A percentile compares a stretch with the other conserved stretches of the same genome.
phyloP scores from a whole-genome alignment of 345 rosid genomes.

The Excoecaria agallocha region DNA sequence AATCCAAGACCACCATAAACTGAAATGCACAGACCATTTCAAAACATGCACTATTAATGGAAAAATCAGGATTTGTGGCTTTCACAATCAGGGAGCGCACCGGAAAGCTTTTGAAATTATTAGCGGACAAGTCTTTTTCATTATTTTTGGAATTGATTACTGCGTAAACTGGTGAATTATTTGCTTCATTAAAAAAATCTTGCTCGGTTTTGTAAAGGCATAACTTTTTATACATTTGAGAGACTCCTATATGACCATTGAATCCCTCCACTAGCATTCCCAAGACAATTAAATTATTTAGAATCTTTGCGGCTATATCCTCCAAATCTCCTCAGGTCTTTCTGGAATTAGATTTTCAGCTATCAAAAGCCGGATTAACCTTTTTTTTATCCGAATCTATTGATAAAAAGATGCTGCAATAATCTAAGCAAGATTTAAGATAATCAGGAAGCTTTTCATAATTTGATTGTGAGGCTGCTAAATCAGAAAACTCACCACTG shows the following conservation, averaged over 20 bases:
- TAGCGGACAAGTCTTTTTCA: no score
- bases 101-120: no score
- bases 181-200: no score
- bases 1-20: slow-evolving; percentile 10
- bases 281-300: not conserved
- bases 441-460: not conserved
- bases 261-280: not conserved
- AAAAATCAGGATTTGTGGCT: no score
- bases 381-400: not conserved
- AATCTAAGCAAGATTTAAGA: not conserved
- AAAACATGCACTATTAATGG: not conserved
- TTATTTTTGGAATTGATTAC: no score
- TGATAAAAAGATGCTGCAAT: not conserved
- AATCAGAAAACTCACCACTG: not conserved
- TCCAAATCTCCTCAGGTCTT: not conserved
- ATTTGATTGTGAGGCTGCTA: not conserved
- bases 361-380: not conserved
- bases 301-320: not conserved
- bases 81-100: no score
- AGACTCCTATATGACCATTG: no score
- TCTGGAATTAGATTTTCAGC: not conserved
- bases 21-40: not conserved
- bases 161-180: no score
- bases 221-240: no score
- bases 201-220: no score